Evolutionary conservation across 176 grass and related monocot species (phyloP), one percentile per base, ranked within the genome.

Genomic region (Oropetium thomaeum): DNA sequence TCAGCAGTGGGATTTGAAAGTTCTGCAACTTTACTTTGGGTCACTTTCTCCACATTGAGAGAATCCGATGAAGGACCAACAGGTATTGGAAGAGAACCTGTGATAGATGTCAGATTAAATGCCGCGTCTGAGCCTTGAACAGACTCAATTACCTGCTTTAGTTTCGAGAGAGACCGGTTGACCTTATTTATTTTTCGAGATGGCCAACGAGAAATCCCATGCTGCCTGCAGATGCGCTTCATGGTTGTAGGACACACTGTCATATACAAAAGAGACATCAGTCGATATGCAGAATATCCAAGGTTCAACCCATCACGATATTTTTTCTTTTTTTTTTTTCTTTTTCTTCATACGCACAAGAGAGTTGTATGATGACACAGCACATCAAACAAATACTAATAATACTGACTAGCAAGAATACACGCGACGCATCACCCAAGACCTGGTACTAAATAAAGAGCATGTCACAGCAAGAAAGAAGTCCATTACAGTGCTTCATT

Each of bases 121-220:
- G 86, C 78, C 10, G 69, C 72, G 0, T 87, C 87, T 77, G 90
- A 70, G 58, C 89, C 93, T 82, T 97, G 88, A 79, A 97, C 94
- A 77, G 94, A 97, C 80, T 91, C 94, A 26, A 97, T 97, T 65
- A 97, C 88, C 88, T 87, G 86, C 73, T 91, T 97, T 74, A 97
- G 45, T 87, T 97, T 97, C 1, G 90, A 89, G 29, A 97, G 88
- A 51, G 94, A 97, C 73, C 94, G 88, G 70, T 97, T 98, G 74
- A 98, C 95, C 81, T 98, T 98, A 73, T 89, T 98, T 43, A 98
- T 98, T 85, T 93, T 94, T 78, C 91, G 88, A 76, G 95, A 98
- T 35, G 95, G 90, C 95, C 91, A 98, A 17, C 91, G 80, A 67
- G 88, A 89, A 77, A 98, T 98, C 39, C 91, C 95, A 65, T 98